Evolutionary conservation across 805 yeast species (phyloP), one percentile per base, ranked within the genome.

Genomic region (Priceomyces medius): DNA sequence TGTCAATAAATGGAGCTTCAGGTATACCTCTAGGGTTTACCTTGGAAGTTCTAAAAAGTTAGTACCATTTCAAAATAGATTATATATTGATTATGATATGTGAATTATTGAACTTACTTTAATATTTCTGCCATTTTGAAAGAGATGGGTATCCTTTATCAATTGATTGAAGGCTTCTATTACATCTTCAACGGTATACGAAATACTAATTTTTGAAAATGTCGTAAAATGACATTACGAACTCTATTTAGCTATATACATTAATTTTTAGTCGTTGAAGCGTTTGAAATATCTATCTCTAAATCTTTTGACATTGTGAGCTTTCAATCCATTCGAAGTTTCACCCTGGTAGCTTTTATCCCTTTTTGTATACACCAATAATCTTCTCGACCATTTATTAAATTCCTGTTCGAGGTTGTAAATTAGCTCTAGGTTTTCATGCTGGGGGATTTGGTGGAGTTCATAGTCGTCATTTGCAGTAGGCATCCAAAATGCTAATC

Each of bases 401-500:
- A 93, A 93, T 48, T 81, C 87, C 60, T 93, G 99, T 29, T 84
- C 91, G 46, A 95, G 73, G 45, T 82, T 80, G 49, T 85, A 81
- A 36, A 83, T 66, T 51, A 89, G 69, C 53, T 85, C 85, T 43
- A 93, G 61, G 32, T 76, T 78, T 46, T 78, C 73, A 61, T 93
- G 97, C 51, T 79, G 81, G 4, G 98, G 98, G 19, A 90, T 80
- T 40, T 75, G 69, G 35, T 85, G 79, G 42, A 74, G 78, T 26
- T 79, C 72, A 48, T 77, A 80, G 50, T 86, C 95, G 54, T 87
- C 95, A 58, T 90, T 89, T 1, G 97, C 95, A 1, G 95, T 85
- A 0, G 99, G 99, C 93, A 90, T 88, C 99, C 99, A 93, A 61
- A 89, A 90, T 20, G 93, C 87, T 26, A 93, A 70, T 48, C 98